A percentile compares a stretch with the other conserved stretches of the same genome.
Evolutionary conservation across 23 red algal species (phyloP).

Genomic region (Gracilaria caudata): DNA sequence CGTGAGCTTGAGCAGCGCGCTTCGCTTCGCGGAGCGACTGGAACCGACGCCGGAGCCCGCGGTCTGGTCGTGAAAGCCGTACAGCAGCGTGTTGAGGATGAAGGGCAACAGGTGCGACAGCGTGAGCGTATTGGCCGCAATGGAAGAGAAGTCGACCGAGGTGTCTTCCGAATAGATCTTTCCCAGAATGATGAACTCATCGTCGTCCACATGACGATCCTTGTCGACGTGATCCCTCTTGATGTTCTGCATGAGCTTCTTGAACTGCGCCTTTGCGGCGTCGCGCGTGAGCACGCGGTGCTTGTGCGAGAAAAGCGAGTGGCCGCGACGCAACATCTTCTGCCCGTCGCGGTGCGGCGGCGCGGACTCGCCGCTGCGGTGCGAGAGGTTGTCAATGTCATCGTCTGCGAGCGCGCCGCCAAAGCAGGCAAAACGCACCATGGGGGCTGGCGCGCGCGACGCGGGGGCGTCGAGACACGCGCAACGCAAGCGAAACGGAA

Average conservation of each 20-base stretch:
- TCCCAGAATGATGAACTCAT: slow-evolving; percentile 80
- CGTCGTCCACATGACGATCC: slow-evolving; percentile 50
- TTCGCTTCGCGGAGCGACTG: slow-evolving; percentile 44
- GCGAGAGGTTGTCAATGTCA: slow-evolving; percentile 37
- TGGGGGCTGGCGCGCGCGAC: too few relatives aligned
- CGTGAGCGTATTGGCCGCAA: slow-evolving; percentile 25
- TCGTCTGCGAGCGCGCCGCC: slow-evolving; percentile 8
- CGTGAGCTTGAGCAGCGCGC: slow-evolving; percentile 28
- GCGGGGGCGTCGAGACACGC: background rate
- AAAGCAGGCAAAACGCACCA: slow-evolving; percentile 47
- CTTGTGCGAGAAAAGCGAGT: slow-evolving; percentile 56
- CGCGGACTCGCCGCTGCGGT: slow-evolving; percentile 29
- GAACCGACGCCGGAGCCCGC: slow-evolving; percentile 39
- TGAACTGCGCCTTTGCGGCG: slow-evolving; percentile 58
- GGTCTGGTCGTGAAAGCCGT: slow-evolving; percentile 68
- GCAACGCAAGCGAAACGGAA: background rate
- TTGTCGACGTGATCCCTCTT: slow-evolving; percentile 38
- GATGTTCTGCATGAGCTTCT: slow-evolving; percentile 54
- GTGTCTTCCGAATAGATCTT: slow-evolving; percentile 86
- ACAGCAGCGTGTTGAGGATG: slow-evolving; percentile 85
- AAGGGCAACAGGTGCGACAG: slow-evolving; percentile 83
- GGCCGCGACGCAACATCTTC: slow-evolving; percentile 20
- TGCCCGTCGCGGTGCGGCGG: background rate
- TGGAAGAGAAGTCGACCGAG: slow-evolving; percentile 58
- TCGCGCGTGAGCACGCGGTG: slow-evolving; percentile 61